A percentile compares a stretch with the other conserved stretches of the same genome.
Conservation (phyloP, 2,329 filamentous ascomycete genomes). For the Phialophora verrucosa region DNA sequence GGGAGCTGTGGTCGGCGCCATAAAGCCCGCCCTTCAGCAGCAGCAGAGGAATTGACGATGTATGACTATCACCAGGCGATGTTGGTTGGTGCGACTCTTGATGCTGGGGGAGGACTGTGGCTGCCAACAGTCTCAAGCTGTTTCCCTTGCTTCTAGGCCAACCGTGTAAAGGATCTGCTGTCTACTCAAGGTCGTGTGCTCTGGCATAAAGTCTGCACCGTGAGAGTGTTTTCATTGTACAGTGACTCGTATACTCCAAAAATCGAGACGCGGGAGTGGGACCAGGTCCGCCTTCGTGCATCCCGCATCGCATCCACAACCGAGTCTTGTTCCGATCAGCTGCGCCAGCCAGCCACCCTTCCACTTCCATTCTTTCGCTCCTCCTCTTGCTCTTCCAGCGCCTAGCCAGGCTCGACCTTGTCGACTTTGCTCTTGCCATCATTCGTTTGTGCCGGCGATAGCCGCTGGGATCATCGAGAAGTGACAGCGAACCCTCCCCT, state of each 20-base stretch:
- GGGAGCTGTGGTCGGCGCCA: constrained; percentile 29
- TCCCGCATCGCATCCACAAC: constrained; percentile 2
- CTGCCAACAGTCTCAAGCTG: background rate
- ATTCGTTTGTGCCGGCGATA: background rate
- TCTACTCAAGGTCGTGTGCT: background rate
- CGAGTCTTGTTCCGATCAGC: constrained; percentile 14
- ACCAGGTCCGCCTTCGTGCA: background rate
- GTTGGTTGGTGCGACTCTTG: constrained; percentile 1
- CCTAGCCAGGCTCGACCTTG: background rate
- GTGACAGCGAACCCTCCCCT: constrained; percentile 7
- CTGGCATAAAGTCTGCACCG: background rate
- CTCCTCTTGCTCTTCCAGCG: background rate
- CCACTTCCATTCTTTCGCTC: constrained; percentile 1
- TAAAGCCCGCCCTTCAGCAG: constrained; percentile 14
- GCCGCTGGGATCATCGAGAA: background rate
- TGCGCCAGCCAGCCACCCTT: constrained; percentile 18
- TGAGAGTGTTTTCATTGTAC: background rate
- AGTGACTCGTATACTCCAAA: constrained; percentile 1
- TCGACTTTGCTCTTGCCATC: constrained; percentile 12
- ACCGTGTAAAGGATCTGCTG: background rate
- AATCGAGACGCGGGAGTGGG: constrained; percentile 13
- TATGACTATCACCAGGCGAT: background rate
- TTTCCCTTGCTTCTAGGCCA: background rate
- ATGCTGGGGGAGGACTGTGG: background rate
- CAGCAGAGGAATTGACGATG: background rate